These are phyloP conservation scores for Physcomitrium patens DNA, from an alignment of 225 moss, liverwort and hornwort species.

Conservation along the genomic window DNA sequence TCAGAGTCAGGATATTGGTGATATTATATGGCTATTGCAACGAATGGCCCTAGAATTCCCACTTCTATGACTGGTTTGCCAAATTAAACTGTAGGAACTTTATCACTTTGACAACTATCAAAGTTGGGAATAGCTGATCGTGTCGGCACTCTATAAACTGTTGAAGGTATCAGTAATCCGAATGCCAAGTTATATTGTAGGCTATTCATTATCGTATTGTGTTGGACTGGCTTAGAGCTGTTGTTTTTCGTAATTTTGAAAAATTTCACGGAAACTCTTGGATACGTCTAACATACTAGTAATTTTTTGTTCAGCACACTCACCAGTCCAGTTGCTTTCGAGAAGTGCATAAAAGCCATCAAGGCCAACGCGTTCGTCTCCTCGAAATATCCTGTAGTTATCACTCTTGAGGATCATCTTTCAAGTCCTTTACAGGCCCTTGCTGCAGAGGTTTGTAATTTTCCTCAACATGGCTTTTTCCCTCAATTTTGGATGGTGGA, in stretches of 20 bases:
- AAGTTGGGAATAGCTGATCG: background rate
- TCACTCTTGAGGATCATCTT: constrained; percentile 93
- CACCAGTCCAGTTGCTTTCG: constrained; percentile 76
- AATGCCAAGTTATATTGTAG: background rate
- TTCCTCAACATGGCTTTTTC: background rate
- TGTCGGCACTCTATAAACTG: background rate
- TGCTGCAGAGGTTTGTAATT: constrained; percentile 67
- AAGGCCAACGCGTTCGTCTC: constrained; percentile 71
- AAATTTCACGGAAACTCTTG: background rate
- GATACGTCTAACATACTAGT: constrained; percentile 10
- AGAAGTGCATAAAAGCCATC: constrained; percentile 71
- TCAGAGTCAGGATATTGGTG: background rate
- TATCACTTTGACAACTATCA: background rate
- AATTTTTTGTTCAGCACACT: constrained; percentile 60
- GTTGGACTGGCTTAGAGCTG: background rate
- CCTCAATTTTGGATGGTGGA: background rate
- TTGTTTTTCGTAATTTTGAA: too few relatives aligned
- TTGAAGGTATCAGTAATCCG: background rate
- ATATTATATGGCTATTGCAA: too few relatives aligned
- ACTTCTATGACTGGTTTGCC: background rate
- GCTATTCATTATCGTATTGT: background rate
- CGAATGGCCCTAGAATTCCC: too few relatives aligned
- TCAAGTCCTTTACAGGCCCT: constrained; percentile 65
- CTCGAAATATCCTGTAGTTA: constrained; percentile 84
- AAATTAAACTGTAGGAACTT: background rate